Conservation (phyloP, 139 green algal species). For the Spirogloea muscicola region DNA sequence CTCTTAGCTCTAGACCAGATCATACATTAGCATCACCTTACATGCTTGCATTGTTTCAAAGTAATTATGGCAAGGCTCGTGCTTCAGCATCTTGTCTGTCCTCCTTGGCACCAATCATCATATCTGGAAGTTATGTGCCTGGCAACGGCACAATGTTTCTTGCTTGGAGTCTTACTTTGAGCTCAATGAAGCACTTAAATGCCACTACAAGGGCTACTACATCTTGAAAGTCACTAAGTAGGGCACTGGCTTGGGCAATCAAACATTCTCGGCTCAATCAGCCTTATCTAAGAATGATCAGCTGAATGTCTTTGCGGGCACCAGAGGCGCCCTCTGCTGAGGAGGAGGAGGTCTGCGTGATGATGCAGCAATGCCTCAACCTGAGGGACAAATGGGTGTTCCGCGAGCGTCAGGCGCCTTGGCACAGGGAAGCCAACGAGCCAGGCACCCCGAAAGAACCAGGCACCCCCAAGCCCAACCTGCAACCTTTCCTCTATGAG, state of each 20-base stretch:
- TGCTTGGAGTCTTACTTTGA: too few relatives aligned
- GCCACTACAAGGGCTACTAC: too few relatives aligned
- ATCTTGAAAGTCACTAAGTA: too few relatives aligned
- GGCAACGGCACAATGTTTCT: too few relatives aligned
- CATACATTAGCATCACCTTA: neutral
- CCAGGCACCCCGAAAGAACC: too few relatives aligned
- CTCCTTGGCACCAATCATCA: too few relatives aligned
- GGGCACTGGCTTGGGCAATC: too few relatives aligned
- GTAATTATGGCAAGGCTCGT: neutral
- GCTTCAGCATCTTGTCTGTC: too few relatives aligned
- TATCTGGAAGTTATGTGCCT: too few relatives aligned
- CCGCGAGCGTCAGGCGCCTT: slow-evolving; percentile 28
- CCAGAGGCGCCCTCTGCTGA: slow-evolving; percentile 41
- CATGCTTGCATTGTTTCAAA: neutral
- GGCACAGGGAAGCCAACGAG: slow-evolving; percentile 9
- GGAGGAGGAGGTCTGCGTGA: slow-evolving; percentile 77
- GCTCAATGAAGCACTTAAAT: too few relatives aligned
- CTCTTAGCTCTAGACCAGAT: too few relatives aligned
- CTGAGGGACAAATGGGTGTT: slow-evolving; percentile 87
- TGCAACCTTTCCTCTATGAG: slow-evolving; percentile 42
- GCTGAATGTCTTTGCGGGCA: too few relatives aligned
- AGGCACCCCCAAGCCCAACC: slow-evolving; percentile 16
- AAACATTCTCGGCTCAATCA: neutral
- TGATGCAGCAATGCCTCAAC: slow-evolving; percentile 81
- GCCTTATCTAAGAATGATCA: neutral